Percentiles rank a stretch among this genome's conserved stretches.
phyloP scores from a whole-genome alignment of 2,329 filamentous ascomycete species.

The Huntiella bhutanensis region DNA sequence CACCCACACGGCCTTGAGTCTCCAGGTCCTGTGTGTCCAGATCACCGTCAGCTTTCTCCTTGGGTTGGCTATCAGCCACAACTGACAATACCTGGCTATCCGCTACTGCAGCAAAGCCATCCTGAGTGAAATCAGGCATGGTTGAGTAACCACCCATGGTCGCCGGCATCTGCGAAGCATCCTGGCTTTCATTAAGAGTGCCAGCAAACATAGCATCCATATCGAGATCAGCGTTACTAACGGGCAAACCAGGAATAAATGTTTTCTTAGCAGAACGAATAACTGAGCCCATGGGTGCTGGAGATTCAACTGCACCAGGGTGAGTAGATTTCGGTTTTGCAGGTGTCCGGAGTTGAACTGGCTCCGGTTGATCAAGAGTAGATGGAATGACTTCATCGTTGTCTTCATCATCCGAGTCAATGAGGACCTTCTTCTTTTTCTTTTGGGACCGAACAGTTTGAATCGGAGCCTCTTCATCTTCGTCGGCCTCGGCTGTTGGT shows the following conservation, averaged over 20 bases:
- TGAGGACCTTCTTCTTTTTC: constrained; percentile 34
- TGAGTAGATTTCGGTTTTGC: constrained; percentile 24
- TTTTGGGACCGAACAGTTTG: constrained; percentile 32
- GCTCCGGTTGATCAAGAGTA: constrained; percentile 2
- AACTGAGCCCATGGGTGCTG: constrained; percentile 40
- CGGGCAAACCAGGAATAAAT: constrained; percentile 50
- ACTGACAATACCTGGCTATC: constrained; percentile 22
- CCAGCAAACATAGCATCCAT: constrained; percentile 82
- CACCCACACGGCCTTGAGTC: constrained; percentile 6
- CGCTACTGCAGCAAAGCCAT: constrained; percentile 15
- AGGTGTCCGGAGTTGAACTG: constrained; percentile 24
- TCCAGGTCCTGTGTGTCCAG: constrained; percentile 19
- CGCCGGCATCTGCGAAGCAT: constrained; percentile 28
- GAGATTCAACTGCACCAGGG: constrained; percentile 17
- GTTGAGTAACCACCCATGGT: constrained; percentile 14
- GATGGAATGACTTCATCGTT: constrained; percentile 14
- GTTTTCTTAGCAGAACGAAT: constrained; percentile 49
- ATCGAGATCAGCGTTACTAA: constrained; percentile 45
- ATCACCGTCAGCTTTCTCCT: constrained; percentile 16
- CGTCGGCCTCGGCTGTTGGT: constrained; percentile 18
- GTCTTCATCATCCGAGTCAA: constrained; percentile 44
- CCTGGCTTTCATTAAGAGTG: constrained; percentile 45
- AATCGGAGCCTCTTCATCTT: constrained; percentile 23
- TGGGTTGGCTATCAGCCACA: constrained; percentile 26
- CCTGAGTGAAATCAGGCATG: constrained; percentile 10